Percentiles rank a stretch among this genome's conserved stretches.
phyloP scores from a whole-genome alignment of 305 asterid genomes.

The Lippia alba region DNA sequence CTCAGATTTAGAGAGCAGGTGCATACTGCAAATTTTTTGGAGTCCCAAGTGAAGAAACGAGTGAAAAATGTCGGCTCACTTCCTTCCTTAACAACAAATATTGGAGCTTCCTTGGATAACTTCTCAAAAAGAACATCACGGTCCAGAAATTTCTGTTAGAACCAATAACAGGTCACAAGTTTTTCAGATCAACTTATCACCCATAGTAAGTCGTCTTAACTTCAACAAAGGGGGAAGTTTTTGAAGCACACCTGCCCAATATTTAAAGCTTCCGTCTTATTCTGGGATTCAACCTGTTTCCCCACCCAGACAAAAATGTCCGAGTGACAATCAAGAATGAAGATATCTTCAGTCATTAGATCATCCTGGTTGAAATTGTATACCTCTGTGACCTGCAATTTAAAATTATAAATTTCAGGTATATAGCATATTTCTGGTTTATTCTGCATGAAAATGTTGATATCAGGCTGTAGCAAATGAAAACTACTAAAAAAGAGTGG shows the following conservation, averaged over 20 bases:
- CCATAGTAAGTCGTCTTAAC: not conserved
- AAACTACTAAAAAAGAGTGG: not conserved
- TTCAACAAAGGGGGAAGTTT: not conserved
- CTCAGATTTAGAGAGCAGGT: conserved; percentile 6
- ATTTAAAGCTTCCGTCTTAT: conserved; percentile 63
- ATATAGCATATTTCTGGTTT: not conserved
- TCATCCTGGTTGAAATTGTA: conserved; percentile 96
- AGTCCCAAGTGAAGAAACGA: conserved; percentile 89
- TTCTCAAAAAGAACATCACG: conserved; percentile 86
- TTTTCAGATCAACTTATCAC: not conserved
- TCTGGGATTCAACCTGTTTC: conserved; percentile 70
- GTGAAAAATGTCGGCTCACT: conserved; percentile 90
- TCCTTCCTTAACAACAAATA: conserved; percentile 78
- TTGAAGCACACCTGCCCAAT: conserved; percentile 71
- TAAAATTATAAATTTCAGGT: conserved; percentile 26
- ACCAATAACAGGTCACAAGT: conserved; percentile 27
- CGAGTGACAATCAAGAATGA: conserved; percentile 82
- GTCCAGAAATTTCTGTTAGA: conserved; percentile 79
- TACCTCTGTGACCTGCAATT: conserved; percentile 82
- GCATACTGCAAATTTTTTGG: conserved; percentile 77
- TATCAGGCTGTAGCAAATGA: not conserved
- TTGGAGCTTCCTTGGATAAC: conserved; percentile 70
- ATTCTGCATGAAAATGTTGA: conserved; percentile 6
- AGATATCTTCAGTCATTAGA: conserved; percentile 93
- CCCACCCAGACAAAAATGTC: conserved; percentile 95